These are phyloP conservation scores for Globisporangium ultimum DNA, from an alignment of 352 stramenopile genomes.

Conservation along the genomic window DNA sequence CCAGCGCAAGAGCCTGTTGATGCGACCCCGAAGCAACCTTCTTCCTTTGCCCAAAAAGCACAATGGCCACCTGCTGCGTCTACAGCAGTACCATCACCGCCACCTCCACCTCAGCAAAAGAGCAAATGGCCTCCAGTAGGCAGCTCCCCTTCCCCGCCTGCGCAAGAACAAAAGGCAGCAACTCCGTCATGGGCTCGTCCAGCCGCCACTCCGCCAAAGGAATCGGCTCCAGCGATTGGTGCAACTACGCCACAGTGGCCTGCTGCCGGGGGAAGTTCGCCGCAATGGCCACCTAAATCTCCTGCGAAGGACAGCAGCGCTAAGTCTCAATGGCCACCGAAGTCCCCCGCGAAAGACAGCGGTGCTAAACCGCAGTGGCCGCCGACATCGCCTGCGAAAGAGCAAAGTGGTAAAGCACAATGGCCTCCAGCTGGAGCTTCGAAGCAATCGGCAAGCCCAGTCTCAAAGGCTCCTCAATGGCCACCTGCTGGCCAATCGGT, in stretches of 20 bases:
- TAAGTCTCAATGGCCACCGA: slow-evolving; percentile 23
- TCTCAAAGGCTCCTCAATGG: slow-evolving; percentile 10
- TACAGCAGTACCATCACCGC: neutral
- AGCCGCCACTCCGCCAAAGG: slow-evolving; percentile 13
- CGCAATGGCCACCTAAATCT: slow-evolving; percentile 25
- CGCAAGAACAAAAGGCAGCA: slow-evolving; percentile 4
- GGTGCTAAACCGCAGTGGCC: slow-evolving; percentile 33
- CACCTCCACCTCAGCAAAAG: slow-evolving; percentile 7
- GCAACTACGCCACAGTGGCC: slow-evolving; percentile 56
- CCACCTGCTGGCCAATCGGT: slow-evolving; percentile 9
- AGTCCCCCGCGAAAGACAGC: slow-evolving; percentile 10
- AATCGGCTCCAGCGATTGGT: slow-evolving; percentile 5
- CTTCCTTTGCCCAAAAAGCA: slow-evolving; percentile 13
- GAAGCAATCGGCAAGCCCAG: slow-evolving; percentile 2
- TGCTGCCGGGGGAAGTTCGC: neutral
- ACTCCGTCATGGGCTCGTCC: slow-evolving; percentile 1
- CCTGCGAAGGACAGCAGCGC: slow-evolving; percentile 16
- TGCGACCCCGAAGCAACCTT: neutral
- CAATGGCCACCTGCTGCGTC: slow-evolving; percentile 13
- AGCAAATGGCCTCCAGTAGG: slow-evolving; percentile 12
- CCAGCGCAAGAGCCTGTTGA: neutral
- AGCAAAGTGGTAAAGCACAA: slow-evolving; percentile 18
- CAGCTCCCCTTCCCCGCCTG: neutral
- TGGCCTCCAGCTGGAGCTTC: slow-evolving; percentile 35
- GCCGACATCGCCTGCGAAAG: slow-evolving; percentile 20